phyloP scores from a whole-genome alignment of 2,329 filamentous ascomycete species.

The Pyrenophora tritici-repentis region DNA sequence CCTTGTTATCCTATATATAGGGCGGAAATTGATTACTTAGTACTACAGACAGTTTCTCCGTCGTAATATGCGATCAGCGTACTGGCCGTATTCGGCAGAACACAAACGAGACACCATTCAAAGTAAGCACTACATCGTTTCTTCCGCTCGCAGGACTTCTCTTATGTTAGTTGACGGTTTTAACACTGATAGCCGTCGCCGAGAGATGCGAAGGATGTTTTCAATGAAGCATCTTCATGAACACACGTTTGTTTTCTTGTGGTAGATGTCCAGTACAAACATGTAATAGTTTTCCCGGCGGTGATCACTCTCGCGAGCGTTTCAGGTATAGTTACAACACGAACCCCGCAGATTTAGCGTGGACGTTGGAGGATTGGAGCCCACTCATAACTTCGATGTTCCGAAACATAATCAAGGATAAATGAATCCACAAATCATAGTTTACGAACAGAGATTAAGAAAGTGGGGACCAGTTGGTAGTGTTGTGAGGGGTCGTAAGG shows the following conservation, averaged over 20 bases:
- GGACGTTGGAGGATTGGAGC: not conserved
- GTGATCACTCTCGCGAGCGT: not conserved
- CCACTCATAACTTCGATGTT: not conserved
- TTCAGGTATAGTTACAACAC: conserved; percentile 2
- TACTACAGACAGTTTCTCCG: not conserved
- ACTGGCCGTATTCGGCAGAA: not conserved
- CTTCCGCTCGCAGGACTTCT: not conserved
- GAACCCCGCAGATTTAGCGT: conserved; percentile 1
- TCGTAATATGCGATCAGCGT: not conserved
- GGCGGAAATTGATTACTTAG: not conserved
- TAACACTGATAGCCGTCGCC: not conserved
- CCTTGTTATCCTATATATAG: conserved; percentile 1
- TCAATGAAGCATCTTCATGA: not conserved
- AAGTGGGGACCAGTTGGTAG: too few species aligned
- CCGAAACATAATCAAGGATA: not conserved
- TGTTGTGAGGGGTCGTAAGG: too few species aligned
- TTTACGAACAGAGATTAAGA: not conserved
- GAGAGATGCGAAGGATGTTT: not conserved
- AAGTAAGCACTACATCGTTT: not conserved
- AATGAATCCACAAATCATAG: conserved; percentile 4
- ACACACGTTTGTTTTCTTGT: not conserved
- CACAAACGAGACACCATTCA: not conserved
- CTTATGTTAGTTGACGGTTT: not conserved
- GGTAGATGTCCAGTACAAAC: not conserved
- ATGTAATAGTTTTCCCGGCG: not conserved